Evolutionary conservation across 2,329 filamentous ascomycete genomes (phyloP).

Genomic region (Bipolaris gigantea): DNA sequence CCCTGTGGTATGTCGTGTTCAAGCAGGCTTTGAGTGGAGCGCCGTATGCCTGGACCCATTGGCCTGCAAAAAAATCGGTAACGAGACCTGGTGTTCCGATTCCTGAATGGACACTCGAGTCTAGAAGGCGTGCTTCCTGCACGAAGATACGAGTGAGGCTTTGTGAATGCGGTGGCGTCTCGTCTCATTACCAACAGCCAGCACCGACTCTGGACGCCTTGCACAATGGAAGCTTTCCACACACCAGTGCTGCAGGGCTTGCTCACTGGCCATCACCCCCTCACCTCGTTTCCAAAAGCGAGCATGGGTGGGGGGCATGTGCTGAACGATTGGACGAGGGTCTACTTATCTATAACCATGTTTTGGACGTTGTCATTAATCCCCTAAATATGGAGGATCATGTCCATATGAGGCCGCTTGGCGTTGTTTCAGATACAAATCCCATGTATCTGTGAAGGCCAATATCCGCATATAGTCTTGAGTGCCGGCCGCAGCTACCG

Average conservation of each 20-base stretch:
- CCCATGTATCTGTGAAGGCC: background rate
- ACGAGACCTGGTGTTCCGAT: background rate
- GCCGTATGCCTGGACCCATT: background rate
- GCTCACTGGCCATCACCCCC: background rate
- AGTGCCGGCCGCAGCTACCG: slow-evolving; percentile 5
- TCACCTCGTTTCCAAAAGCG: background rate
- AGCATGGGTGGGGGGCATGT: background rate
- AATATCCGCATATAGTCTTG: background rate
- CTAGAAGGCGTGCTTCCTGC: background rate
- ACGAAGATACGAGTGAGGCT: background rate
- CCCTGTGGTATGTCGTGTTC: slow-evolving; percentile 1
- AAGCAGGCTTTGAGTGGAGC: background rate
- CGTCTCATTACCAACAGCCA: background rate
- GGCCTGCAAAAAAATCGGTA: background rate
- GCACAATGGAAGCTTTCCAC: background rate
- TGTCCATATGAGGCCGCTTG: background rate
- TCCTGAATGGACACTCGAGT: background rate
- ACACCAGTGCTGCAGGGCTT: background rate
- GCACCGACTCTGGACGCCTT: background rate
- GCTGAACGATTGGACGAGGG: background rate
- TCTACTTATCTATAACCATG: background rate
- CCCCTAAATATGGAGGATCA: background rate
- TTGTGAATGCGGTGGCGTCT: background rate
- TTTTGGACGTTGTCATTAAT: background rate
- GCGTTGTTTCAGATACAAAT: background rate